Percentiles rank a stretch among this genome's conserved stretches.
Conservation (phyloP, 371 early-diverging fungal species). For the Apophysomyces ossiformis region DNA sequence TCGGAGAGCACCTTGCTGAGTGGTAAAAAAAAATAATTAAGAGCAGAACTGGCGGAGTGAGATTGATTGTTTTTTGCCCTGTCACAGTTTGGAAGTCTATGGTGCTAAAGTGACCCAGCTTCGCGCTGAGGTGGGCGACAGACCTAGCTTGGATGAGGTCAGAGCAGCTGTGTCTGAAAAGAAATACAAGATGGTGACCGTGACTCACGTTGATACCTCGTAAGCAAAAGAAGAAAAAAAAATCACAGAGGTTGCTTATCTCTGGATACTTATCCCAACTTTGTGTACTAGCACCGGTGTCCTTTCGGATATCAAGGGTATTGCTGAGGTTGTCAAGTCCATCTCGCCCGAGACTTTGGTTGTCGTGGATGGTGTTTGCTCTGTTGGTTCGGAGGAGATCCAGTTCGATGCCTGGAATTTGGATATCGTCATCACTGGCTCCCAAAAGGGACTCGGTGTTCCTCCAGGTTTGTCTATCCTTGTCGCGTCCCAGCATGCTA, state of each 20-base stretch:
- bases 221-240: slow-evolving; percentile 26
- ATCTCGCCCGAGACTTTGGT: slow-evolving; percentile 89
- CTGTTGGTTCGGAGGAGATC: slow-evolving; percentile 93
- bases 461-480: slow-evolving; percentile 89
- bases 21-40: slow-evolving; percentile 58
- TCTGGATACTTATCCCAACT: not conserved
- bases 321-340: slow-evolving; percentile 76
- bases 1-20: slow-evolving; percentile 95
- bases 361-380: slow-evolving; percentile 95
- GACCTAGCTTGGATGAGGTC: slow-evolving; percentile 67
- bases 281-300: slow-evolving; percentile 73
- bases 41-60: not conserved
- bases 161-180: slow-evolving; percentile 56
- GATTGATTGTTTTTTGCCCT: not conserved
- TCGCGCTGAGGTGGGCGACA: slow-evolving; percentile 68
- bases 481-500: slow-evolving; percentile 77
- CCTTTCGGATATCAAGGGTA: slow-evolving; percentile 77
- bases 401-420: slow-evolving; percentile 92
- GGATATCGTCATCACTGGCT: slow-evolving; percentile 89
- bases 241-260: not conserved
- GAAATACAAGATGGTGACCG: slow-evolving; percentile 85
- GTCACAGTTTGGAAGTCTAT: slow-evolving; percentile 76
- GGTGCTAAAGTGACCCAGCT: slow-evolving; percentile 88
- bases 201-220: slow-evolving; percentile 98
- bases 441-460: slow-evolving; percentile 95